These are phyloP conservation scores for Tolypocladium inflatum DNA, from an alignment of 2,329 filamentous ascomycete genomes.

Conservation along the genomic window DNA sequence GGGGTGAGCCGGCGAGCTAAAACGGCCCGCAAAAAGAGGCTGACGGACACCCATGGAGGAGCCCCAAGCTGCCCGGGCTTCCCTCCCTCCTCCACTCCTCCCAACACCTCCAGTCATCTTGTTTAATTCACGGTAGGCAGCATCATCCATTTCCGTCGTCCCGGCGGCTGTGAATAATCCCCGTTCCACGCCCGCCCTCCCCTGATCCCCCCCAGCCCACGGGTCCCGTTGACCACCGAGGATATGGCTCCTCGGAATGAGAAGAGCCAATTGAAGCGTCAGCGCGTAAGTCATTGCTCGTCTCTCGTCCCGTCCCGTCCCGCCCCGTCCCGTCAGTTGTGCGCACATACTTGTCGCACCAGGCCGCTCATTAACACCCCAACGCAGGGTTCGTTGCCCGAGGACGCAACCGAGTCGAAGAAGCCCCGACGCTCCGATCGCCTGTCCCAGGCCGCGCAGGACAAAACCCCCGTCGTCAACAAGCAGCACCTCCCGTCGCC, in stretches of 20 bases:
- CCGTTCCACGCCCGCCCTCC: neutral
- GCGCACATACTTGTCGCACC: slow-evolving; percentile 5
- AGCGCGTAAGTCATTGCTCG: slow-evolving; percentile 47
- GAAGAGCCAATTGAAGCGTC: slow-evolving; percentile 79
- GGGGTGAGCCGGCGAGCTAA: neutral
- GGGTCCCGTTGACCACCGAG: slow-evolving; percentile 5
- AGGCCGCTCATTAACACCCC: slow-evolving; percentile 11
- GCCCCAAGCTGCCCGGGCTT: neutral
- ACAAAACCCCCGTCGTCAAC: slow-evolving; percentile 51
- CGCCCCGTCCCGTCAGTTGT: slow-evolving; percentile 11
- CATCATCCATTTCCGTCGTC: slow-evolving; percentile 6
- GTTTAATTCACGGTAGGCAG: slow-evolving; percentile 18
- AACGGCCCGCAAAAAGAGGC: slow-evolving; percentile 1
- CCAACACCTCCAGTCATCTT: slow-evolving; percentile 10
- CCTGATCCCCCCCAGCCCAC: neutral
- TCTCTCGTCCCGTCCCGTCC: neutral
- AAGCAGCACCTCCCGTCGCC: slow-evolving; percentile 73
- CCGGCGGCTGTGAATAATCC: slow-evolving; percentile 2
- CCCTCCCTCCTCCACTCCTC: slow-evolving; percentile 13
- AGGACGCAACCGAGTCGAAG: slow-evolving; percentile 60
- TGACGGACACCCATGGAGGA: neutral
- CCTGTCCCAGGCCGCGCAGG: slow-evolving; percentile 43
- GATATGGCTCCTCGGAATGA: slow-evolving; percentile 54
- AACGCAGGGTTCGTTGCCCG: slow-evolving; percentile 55
- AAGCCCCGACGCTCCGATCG: slow-evolving; percentile 75